A percentile compares a stretch with the other conserved stretches of the same genome.
Conservation (phyloP, 2,329 filamentous ascomycete genomes). For the Colletotrichum sidae region DNA sequence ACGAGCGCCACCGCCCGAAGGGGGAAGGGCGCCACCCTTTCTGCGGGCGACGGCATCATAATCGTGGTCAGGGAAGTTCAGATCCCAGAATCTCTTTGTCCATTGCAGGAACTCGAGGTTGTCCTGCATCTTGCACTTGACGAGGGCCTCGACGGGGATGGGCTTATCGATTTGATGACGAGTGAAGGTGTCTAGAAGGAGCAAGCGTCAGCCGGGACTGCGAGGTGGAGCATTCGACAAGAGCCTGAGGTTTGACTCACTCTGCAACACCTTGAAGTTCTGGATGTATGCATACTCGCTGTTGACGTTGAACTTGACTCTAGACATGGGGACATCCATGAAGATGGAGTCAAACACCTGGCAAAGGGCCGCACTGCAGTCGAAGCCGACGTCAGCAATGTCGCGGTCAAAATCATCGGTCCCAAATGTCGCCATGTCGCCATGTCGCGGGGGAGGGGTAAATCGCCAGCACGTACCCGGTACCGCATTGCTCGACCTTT, state of each 20-base stretch:
- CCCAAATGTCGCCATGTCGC: conserved; percentile 32
- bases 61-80: conserved; percentile 96
- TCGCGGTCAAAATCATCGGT: conserved; percentile 27
- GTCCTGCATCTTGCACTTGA: conserved; percentile 99
- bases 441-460: conserved; percentile 47
- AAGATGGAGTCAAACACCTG: conserved; percentile 99
- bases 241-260: conserved; percentile 63
- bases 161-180: conserved; percentile 91
- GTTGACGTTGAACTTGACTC: conserved; percentile 98
- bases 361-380: conserved; percentile 86
- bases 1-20: conserved; percentile 59
- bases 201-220: conserved; percentile 15
- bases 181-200: conserved; percentile 76
- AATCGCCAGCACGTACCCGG: conserved; percentile 75
- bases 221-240: not conserved
- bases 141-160: conserved; percentile 86
- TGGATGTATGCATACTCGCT: conserved; percentile 97
- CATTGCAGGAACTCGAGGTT: conserved; percentile 99
- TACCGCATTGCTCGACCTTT: conserved; percentile 99
- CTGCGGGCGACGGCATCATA: conserved; percentile 91
- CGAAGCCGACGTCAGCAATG: conserved; percentile 41
- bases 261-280: conserved; percentile 98
- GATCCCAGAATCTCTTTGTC: conserved; percentile 97
- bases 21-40: conserved; percentile 77
- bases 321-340: conserved; percentile 91